phyloP scores from a whole-genome alignment of 129 eudicot species.

The Smallanthus sonchifolius region DNA sequence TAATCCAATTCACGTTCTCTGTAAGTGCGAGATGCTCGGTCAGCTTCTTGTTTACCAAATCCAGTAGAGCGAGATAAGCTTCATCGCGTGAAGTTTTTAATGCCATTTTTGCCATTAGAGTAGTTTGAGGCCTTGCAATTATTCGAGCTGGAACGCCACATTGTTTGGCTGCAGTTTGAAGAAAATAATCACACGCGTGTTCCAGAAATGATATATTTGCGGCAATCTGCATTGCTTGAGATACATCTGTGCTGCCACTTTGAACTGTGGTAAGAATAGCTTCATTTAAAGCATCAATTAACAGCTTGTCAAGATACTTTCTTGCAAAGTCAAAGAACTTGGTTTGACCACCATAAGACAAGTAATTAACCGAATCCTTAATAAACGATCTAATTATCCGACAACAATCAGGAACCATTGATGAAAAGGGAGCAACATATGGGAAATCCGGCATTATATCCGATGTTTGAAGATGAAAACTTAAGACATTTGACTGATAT shows the following conservation, averaged over 20 bases:
- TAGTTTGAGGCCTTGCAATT: slow-evolving; percentile 56
- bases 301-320: slow-evolving; percentile 71
- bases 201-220: slow-evolving; percentile 70
- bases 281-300: slow-evolving; percentile 70
- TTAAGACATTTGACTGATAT: slow-evolving; percentile 65
- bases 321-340: slow-evolving; percentile 69
- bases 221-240: slow-evolving; percentile 93
- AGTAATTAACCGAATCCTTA: slow-evolving; percentile 77
- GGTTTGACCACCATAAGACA: slow-evolving; percentile 69
- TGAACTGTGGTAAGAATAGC: slow-evolving; percentile 50
- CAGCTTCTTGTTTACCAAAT: slow-evolving; percentile 63
- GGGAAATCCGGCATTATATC: slow-evolving; percentile 96
- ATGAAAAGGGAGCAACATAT: slow-evolving; percentile 84
- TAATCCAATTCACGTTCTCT: slow-evolving; percentile 74
- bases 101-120: slow-evolving; percentile 60
- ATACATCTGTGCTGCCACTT: slow-evolving; percentile 46
- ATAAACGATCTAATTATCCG: slow-evolving; percentile 67
- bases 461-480: slow-evolving; percentile 67
- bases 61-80: slow-evolving; percentile 58
- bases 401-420: slow-evolving; percentile 89
- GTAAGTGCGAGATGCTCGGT: slow-evolving; percentile 60
- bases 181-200: slow-evolving; percentile 81
- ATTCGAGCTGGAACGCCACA: slow-evolving; percentile 75
- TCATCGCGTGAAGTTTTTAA: slow-evolving; percentile 73
- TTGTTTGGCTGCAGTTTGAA: slow-evolving; percentile 73